Conservation (phyloP, 176 grass and related monocot species). For the Lolium multiflorum region DNA sequence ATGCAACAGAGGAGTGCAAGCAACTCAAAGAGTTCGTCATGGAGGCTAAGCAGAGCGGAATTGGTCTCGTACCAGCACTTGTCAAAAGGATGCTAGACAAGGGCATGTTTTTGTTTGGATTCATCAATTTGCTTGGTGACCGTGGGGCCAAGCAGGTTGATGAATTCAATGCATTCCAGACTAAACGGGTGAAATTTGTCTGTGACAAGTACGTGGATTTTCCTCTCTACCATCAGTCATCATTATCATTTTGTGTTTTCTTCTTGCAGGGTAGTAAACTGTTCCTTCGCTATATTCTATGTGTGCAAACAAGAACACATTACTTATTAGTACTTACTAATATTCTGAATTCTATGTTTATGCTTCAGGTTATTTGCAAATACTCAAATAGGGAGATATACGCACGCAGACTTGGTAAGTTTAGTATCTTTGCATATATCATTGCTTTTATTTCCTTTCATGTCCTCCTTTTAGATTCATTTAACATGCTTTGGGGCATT, state of each 20-base stretch:
- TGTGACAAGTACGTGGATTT: constrained; percentile 69
- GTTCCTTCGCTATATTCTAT: background rate
- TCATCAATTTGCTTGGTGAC: constrained; percentile 71
- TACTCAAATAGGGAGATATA: constrained; percentile 61
- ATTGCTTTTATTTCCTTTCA: background rate
- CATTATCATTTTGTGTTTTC: constrained; percentile 15
- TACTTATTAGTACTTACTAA: constrained; percentile 15
- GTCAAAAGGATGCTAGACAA: constrained; percentile 85
- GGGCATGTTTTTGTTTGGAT: constrained; percentile 75
- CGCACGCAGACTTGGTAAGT: constrained; percentile 73
- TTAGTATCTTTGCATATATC: constrained; percentile 8
- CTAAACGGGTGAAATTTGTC: constrained; percentile 62
- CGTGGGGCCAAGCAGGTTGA: constrained; percentile 54
- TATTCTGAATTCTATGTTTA: constrained; percentile 35
- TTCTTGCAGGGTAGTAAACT: background rate
- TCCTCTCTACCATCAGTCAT: background rate
- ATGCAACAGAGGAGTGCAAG: constrained; percentile 67
- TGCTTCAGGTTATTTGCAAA: constrained; percentile 70
- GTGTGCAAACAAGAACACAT: constrained; percentile 4
- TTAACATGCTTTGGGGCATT: background rate
- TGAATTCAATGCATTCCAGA: constrained; percentile 65
- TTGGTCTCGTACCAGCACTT: constrained; percentile 52
- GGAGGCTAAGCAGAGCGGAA: constrained; percentile 63
- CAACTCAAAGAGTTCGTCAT: constrained; percentile 66
- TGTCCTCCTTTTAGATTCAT: background rate